phyloP scores from a whole-genome alignment of 805 yeast genomes.

The Yarrowia sp. region DNA sequence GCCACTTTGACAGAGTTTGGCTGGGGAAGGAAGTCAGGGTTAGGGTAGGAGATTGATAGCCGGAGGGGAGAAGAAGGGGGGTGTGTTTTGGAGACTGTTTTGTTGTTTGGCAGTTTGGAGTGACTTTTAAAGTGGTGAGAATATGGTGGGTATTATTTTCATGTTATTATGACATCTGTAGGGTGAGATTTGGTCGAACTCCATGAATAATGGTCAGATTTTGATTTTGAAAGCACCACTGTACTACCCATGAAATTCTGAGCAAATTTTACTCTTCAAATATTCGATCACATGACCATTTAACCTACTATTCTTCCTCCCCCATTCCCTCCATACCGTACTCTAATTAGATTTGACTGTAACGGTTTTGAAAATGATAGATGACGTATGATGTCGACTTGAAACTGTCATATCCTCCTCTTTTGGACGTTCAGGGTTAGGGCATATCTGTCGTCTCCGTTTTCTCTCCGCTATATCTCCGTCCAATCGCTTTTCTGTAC shows the following conservation, averaged over 20 bases:
- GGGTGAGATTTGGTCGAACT: too few species aligned
- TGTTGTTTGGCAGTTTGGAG: neutral
- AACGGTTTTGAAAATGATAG: neutral
- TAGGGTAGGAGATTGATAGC: neutral
- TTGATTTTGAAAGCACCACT: neutral
- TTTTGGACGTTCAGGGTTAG: neutral
- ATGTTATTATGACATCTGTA: too few species aligned
- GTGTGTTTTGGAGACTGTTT: neutral
- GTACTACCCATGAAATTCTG: neutral
- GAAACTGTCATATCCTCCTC: neutral
- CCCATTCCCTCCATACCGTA: neutral
- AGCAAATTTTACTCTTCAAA: neutral
- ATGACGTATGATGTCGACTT: too few species aligned
- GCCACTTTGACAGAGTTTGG: neutral
- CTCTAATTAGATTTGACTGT: neutral
- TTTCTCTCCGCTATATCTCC: neutral
- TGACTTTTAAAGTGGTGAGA: too few species aligned
- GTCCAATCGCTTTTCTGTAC: neutral
- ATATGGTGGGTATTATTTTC: too few species aligned
- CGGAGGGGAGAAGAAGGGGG: neutral
- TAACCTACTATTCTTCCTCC: neutral
- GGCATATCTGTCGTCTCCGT: neutral
- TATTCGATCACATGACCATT: neutral
- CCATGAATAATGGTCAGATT: neutral
- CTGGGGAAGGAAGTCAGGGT: slow-evolving; percentile 4